A percentile compares a stretch with the other conserved stretches of the same genome.
Evolutionary conservation across 2,329 filamentous ascomycete genomes (phyloP).

Genomic region (Pseudogymnoascus sp.): DNA sequence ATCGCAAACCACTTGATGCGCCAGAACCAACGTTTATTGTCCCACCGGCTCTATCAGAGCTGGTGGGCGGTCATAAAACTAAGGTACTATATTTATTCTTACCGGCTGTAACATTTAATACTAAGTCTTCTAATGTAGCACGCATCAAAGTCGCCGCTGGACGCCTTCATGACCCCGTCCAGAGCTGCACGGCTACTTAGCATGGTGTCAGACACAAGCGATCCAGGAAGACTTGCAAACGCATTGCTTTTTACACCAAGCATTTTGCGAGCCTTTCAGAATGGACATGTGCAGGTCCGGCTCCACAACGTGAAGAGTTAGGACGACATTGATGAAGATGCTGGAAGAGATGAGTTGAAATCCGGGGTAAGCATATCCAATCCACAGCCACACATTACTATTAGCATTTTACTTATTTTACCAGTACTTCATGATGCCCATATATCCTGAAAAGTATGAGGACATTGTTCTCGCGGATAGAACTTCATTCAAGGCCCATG

Average conservation of each 20-base stretch:
- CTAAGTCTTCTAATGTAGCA: background rate
- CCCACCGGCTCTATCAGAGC: background rate
- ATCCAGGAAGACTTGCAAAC: background rate
- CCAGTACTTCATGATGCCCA: background rate
- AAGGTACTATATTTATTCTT: background rate
- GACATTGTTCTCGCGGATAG: background rate
- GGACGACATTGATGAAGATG: background rate
- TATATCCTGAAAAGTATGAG: background rate
- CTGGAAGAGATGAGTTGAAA: background rate
- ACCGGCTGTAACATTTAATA: background rate
- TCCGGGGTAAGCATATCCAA: background rate
- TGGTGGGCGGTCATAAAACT: background rate
- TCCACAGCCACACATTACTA: background rate
- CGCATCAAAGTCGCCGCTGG: background rate
- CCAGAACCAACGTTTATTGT: background rate
- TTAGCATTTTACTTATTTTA: background rate
- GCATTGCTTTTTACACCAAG: background rate
- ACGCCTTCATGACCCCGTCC: background rate
- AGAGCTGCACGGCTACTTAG: background rate
- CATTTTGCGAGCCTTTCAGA: background rate
- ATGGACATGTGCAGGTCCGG: background rate
- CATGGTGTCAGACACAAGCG: background rate
- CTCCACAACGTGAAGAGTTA: background rate
- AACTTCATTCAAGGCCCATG: background rate
- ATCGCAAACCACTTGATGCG: background rate